Evolutionary conservation across 352 stramenopile genomes (phyloP), one percentile per base, ranked within the genome.

Genomic region (Blastocystis sp.): DNA sequence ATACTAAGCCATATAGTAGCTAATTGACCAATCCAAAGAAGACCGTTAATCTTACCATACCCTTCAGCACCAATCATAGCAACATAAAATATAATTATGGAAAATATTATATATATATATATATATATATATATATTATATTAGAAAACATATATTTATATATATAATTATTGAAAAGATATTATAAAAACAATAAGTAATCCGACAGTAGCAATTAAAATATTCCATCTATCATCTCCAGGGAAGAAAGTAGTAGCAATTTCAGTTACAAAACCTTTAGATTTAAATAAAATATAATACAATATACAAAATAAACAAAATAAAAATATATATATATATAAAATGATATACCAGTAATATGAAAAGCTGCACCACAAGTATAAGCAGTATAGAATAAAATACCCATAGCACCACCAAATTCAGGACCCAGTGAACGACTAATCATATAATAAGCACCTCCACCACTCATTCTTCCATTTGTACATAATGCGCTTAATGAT

Each of bases 341-440:
- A n/a, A 39, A n/a, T 13, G 33, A n/a, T 16, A 13, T 30, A 47
- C 33, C 33, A 25, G 41, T 35, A 25, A 56, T 55, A 27, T 68
- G 64, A 69, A 83, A 80, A 4, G 77, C 70, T 21, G 81, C 67
- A 0, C 73, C 75, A 1, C 80, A 74, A 0, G 73, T 70, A 27
- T 80, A 80, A 11, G 80, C 59, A 49, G 79, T 75, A 65, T 80
- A 82, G 40, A 80, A 80, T 43, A 76, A 72, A 5, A 80, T 37
- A 9, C 73, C 77, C 31, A 84, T 78, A 0, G 78, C 68, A 4
- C 78, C 78, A 19, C 78, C 78, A 41, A 82, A 79, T 48, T 84
- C 76, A 0, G 76, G 69, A 0, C 78, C 78, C 0, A 85, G 67
- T 19, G 55, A 65, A 30, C 68, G 55, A 35, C 66, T 73, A 37